Evolutionary conservation across 2,329 filamentous ascomycete genomes (phyloP), one percentile per base, ranked within the genome.

Genomic region (Alternaria longipes): DNA sequence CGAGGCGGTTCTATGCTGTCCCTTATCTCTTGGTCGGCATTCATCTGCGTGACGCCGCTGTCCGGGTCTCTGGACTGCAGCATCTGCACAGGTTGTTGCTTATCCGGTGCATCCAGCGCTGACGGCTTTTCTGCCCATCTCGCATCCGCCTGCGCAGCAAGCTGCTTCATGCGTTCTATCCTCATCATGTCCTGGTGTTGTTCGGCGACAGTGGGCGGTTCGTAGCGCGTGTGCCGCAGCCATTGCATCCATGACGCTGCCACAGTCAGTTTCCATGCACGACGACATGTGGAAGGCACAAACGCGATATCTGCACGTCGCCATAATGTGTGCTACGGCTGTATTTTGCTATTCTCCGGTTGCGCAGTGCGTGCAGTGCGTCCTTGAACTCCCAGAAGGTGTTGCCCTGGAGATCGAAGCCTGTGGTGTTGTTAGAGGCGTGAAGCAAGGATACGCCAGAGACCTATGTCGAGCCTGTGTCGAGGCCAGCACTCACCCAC

Each of bases 331-430:
- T 84, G 63, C 80, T 79, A 8, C 80, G 80, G 42, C 79, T 80
- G 67, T 85, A 86, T 66, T 86, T 83, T 58, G 89, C 86, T 18
- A 89, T 89, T 30, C 88, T 82, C 38, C 88, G 83, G 63, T 82
- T 81, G 44, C 87, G 83, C 41, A 80, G 78, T 40, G 84, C 75
- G 65, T 87, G 86, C 56, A 87, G 63, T 18, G 81, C 78, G 71
- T 89, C 86, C 71, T 85, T 86, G 77, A 90, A 89, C 71, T 89
- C 87, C 87, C 87, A 90, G 75, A 85, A 90, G 9, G 87, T 89
- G 77, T 90, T 90, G 62, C 87, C 87, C 20, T 82, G 75, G 49
- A 90, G 81, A 75, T 90, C 87, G 66, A 83, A 81, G 72, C 87
- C 87, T 88, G 69, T 34, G 40, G 60, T 8, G 18, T 16, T 44